Conservation (phyloP, 768 basidiomycete species). For the Podaxis sp. region DNA sequence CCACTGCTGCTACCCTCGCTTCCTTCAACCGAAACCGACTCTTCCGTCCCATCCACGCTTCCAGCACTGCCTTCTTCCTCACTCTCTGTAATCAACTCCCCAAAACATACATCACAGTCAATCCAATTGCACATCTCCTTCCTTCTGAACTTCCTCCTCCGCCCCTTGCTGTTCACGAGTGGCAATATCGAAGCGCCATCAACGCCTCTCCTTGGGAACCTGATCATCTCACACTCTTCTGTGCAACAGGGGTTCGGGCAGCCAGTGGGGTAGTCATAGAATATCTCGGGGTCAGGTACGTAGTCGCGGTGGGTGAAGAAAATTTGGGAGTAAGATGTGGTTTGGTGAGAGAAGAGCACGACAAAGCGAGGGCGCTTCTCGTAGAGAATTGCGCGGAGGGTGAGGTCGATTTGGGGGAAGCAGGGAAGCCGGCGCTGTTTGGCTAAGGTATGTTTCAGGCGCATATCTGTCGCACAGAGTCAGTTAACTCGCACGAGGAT, state of each 20-base stretch:
- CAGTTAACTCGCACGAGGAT: neutral
- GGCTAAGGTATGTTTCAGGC: slow-evolving; percentile 63
- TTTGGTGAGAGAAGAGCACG: slow-evolving; percentile 77
- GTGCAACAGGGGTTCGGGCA: slow-evolving; percentile 79
- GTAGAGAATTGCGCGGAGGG: slow-evolving; percentile 71
- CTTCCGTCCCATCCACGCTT: neutral
- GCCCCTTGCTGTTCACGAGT: slow-evolving; percentile 31
- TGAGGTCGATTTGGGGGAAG: slow-evolving; percentile 81
- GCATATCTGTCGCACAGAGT: slow-evolving; percentile 48
- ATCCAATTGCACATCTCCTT: slow-evolving; percentile 85
- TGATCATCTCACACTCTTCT: slow-evolving; percentile 82
- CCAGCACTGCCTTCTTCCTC: slow-evolving; percentile 6
- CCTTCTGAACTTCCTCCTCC: slow-evolving; percentile 44
- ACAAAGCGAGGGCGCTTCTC: slow-evolving; percentile 78
- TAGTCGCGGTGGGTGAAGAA: slow-evolving; percentile 72
- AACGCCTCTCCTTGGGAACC: slow-evolving; percentile 67
- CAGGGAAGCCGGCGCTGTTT: slow-evolving; percentile 74
- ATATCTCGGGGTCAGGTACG: slow-evolving; percentile 71
- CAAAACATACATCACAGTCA: slow-evolving; percentile 65
- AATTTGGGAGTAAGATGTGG: slow-evolving; percentile 79
- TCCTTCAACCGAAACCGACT: slow-evolving; percentile 3
- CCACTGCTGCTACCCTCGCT: slow-evolving; percentile 23
- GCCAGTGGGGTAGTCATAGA: slow-evolving; percentile 76
- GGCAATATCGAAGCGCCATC: slow-evolving; percentile 63
- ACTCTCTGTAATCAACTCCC: slow-evolving; percentile 34